Evolutionary conservation across 257 asterid species (phyloP), one percentile per base, ranked within the genome.

Genomic region (Solanum etuberosum): DNA sequence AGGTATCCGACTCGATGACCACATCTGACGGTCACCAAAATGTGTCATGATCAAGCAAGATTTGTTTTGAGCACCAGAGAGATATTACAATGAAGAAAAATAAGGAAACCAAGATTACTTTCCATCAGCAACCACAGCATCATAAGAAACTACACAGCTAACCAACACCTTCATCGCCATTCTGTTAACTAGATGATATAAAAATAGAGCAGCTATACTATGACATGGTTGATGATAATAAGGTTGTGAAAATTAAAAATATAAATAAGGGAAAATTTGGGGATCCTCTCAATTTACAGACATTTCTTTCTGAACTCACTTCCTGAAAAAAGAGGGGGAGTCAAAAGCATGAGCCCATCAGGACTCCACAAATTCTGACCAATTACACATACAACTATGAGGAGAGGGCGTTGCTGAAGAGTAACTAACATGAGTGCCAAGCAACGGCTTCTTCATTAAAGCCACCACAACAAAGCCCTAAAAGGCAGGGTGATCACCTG

Each of bases 211-310:
- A 80, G 42, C 67, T 80, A 81, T 32, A 81, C 85, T 48, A 81
- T 14, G 40, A 48, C 85, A 29, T 48, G 68, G 85, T 81, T 31
- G 68, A 43, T 78, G 37, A 81, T 48, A 48, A 48, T 21, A 81
- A 81, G 85, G 68, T 81, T 48, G 40, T 48, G 85, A 81, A 81
- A 81, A 48, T 81, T 51, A 18, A 81, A 81, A 48, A 81, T 81
- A 81, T 81, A 81, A 81, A 81, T 81, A 81, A 81, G 43, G 85
- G 68, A 81, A 81, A 81, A 81, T 14, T 84, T 84, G 87, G 77
- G 37, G 85, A 88, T 86, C 86, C 89, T 93, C 94, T 90, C 90
- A 90, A 91, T 94, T 91, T 92, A 94, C 95, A 93, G 78, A 89
- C 85, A 72, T 43, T 54, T 81, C 72, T 65, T 87, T 87, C 83